phyloP scores from a whole-genome alignment of 306 rosid species.

The Dryas alaskensis region DNA sequence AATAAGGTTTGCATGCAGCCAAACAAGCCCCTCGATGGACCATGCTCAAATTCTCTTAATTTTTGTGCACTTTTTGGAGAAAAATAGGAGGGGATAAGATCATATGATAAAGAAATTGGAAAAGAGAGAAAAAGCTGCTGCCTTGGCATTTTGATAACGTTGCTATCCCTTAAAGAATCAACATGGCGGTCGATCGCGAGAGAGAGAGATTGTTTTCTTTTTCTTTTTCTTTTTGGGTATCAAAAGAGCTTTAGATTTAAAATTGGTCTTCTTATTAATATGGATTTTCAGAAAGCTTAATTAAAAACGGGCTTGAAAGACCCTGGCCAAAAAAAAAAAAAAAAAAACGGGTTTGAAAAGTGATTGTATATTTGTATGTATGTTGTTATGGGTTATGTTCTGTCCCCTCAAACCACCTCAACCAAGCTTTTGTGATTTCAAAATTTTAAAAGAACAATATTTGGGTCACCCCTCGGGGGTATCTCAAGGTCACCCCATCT shows the following conservation, averaged over 20 bases:
- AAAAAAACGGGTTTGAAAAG: no score
- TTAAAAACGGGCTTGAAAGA: slow-evolving; percentile 5
- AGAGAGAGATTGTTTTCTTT: no score
- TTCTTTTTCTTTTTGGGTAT: background rate
- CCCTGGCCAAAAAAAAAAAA: no score
- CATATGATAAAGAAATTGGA: background rate
- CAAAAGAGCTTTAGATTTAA: no score
- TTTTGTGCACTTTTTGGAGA: background rate
- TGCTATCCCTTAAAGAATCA: slow-evolving; percentile 16
- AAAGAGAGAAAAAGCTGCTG: slow-evolving; percentile 7
- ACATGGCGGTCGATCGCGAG: background rate
- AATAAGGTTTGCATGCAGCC: no score
- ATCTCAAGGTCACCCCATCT: no score
- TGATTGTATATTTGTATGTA: background rate
- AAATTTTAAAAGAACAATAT: no score
- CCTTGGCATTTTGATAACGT: slow-evolving; percentile 1
- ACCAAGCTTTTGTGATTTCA: background rate
- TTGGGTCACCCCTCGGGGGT: no score
- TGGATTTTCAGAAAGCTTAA: background rate
- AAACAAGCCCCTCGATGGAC: no score
- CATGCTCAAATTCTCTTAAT: background rate
- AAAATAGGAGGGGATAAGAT: background rate
- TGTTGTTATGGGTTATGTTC: background rate
- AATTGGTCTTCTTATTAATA: background rate
- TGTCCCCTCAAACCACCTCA: slow-evolving; percentile 25